Evolutionary conservation across 2,329 filamentous ascomycete genomes (phyloP), one percentile per base, ranked within the genome.

Genomic region (Penicillium vulpinum): DNA sequence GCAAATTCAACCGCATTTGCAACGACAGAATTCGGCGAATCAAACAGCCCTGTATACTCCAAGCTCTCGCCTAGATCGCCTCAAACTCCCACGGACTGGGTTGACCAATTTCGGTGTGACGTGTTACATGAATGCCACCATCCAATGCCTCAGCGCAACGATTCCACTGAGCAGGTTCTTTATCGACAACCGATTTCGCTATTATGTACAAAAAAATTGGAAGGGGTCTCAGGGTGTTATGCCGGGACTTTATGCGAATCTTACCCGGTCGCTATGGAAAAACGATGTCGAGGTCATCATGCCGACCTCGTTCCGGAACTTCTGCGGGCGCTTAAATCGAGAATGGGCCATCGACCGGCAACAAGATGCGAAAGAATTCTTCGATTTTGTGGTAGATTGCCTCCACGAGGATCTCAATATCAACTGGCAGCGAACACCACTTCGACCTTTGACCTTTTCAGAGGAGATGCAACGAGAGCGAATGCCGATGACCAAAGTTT

Each of bases 351-450:
- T 90, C 39, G 80, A 81, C 24, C 79, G 85, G 48, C 93, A 97
- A 70, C 94, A 97, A 75, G 94, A 99, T 69, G 89, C 92, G 2
- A 89, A 92, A 62, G 94, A 97, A 67, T 96, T 96, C 64, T 87
- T 93, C 63, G 86, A 87, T 44, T 96, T 95, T 69, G 74, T 97
- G 26, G 81, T 96, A 36, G 87, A 90, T 51, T 87, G 89, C 62
- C 80, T 97, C 13, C 88, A 93, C 65, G 90, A 94, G 69, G 94
- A 99, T 74, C 87, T 95, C 5, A 95, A 96, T 70, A 75, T 81
- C 7, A 81, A 83, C 29, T 89, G 85, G 78, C 79, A 84, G 59
- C 78, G 82, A 51, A 79, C 77, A 2, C 85, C 83, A 0, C 76
- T 88, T 2, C 80, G 81, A 48, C 80, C 81, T 5, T 75, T 89